A percentile compares a stretch with the other conserved stretches of the same genome.
Evolutionary conservation across 768 basidiomycete species (phyloP).

Genomic region (Candolleomyces eurysporus): DNA sequence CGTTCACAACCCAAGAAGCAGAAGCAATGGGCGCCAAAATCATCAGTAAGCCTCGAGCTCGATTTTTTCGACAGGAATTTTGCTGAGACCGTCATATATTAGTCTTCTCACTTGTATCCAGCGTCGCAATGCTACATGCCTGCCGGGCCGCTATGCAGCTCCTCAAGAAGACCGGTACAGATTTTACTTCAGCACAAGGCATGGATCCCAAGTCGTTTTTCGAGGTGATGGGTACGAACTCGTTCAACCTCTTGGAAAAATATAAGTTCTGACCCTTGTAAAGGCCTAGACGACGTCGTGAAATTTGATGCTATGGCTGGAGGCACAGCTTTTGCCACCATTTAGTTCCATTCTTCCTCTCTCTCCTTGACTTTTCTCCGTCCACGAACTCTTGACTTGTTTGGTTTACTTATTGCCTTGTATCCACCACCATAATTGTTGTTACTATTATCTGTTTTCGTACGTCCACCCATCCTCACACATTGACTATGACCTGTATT

Average conservation of each 20-base stretch:
- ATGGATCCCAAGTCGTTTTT: constrained; percentile 82
- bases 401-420: neutral
- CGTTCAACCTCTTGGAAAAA: neutral
- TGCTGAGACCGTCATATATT: neutral
- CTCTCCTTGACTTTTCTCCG: neutral
- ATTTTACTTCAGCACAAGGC: constrained; percentile 54
- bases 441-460: too few relatives aligned
- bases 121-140: constrained; percentile 75
- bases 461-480: too few relatives aligned
- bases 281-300: constrained; percentile 13
- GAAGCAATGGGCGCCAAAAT: constrained; percentile 72
- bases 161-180: constrained; percentile 75
- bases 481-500: too few relatives aligned
- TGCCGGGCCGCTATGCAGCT: constrained; percentile 75
- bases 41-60: constrained; percentile 43
- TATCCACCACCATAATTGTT: too few relatives aligned
- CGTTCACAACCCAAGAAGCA: constrained; percentile 68
- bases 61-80: neutral
- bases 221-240: constrained; percentile 60
- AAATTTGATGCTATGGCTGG: constrained; percentile 16
- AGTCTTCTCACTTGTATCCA: constrained; percentile 79
- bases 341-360: constrained; percentile 1
- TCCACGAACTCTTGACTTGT: neutral
- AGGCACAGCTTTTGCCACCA: constrained; percentile 12
- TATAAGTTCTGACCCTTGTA: neutral